Evolutionary conservation across 2,329 filamentous ascomycete species (phyloP).

Genomic region (Nemania diffusa): DNA sequence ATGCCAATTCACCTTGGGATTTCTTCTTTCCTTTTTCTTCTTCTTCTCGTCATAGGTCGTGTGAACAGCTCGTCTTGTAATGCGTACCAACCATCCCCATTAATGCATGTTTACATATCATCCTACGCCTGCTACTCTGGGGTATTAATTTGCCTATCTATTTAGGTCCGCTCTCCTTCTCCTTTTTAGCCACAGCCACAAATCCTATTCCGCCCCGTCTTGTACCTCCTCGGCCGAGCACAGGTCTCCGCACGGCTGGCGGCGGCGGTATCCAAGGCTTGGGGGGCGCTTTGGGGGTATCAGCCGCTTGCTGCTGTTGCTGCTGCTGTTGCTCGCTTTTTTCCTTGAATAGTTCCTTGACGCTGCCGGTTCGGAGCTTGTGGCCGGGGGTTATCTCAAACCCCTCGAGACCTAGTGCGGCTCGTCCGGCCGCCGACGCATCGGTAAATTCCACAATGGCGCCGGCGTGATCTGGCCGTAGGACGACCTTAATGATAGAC

Average conservation of each 20-base stretch:
- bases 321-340: constrained; percentile 53
- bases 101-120: constrained; percentile 11
- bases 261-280: constrained; percentile 57
- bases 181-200: constrained; percentile 43
- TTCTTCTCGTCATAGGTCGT: constrained; percentile 18
- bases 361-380: constrained; percentile 64
- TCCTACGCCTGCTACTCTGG: background rate
- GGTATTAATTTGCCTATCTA: constrained; percentile 19
- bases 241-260: constrained; percentile 55
- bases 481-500: constrained; percentile 76
- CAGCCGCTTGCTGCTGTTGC: constrained; percentile 49
- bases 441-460: constrained; percentile 86
- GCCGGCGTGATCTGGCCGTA: constrained; percentile 84
- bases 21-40: too few species aligned
- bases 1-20: background rate
- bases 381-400: constrained; percentile 62
- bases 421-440: constrained; percentile 76
- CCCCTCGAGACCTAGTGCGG: constrained; percentile 68
- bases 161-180: constrained; percentile 31
- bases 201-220: constrained; percentile 56
- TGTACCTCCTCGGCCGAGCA: constrained; percentile 49
- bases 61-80: constrained; percentile 29
- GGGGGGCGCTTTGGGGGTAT: constrained; percentile 44
- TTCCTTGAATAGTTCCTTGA: constrained; percentile 64
- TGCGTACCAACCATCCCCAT: constrained; percentile 12